Evolutionary conservation across 306 rosid genomes (phyloP).

Genomic region (Cajanus cajan): DNA sequence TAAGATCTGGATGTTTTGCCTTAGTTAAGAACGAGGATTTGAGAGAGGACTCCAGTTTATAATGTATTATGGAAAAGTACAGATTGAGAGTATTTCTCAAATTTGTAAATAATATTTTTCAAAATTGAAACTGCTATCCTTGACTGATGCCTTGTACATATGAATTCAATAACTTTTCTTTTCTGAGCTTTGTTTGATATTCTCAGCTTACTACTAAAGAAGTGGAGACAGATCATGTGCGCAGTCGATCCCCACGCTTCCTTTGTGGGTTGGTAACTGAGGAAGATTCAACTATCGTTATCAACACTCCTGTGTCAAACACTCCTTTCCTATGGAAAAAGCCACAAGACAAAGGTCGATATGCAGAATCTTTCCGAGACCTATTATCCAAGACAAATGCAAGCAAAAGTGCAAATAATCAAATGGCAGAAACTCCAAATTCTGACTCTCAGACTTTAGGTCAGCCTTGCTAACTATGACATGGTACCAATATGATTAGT

Average conservation of each 20-base stretch:
- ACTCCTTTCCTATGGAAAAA: conserved; percentile 56
- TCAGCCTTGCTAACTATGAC: conserved; percentile 31
- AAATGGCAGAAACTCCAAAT: conserved; percentile 30
- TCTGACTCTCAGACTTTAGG: conserved; percentile 50
- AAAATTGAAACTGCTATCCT: conserved; percentile 3
- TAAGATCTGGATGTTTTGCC: not conserved
- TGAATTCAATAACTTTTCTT: conserved; percentile 6
- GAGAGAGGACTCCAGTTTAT: not conserved
- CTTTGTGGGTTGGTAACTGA: conserved; percentile 66
- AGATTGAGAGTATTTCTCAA: not conserved
- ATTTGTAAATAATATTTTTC: not conserved
- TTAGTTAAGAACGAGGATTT: not conserved
- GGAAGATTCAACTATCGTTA: conserved; percentile 57
- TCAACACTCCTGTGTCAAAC: conserved; percentile 51
- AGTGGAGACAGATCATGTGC: conserved; percentile 55
- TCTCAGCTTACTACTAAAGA: conserved; percentile 68
- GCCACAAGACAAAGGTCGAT: conserved; percentile 39
- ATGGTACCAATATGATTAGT: conserved; percentile 4
- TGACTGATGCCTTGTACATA: not conserved
- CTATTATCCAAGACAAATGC: conserved; percentile 38
- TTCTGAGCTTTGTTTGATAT: conserved; percentile 27
- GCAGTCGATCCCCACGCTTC: conserved; percentile 53
- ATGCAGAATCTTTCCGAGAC: conserved; percentile 52
- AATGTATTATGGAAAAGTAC: not conserved
- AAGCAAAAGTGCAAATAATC: conserved; percentile 30